phyloP scores from a whole-genome alignment of 306 rosid species.

The Rosa persica region DNA sequence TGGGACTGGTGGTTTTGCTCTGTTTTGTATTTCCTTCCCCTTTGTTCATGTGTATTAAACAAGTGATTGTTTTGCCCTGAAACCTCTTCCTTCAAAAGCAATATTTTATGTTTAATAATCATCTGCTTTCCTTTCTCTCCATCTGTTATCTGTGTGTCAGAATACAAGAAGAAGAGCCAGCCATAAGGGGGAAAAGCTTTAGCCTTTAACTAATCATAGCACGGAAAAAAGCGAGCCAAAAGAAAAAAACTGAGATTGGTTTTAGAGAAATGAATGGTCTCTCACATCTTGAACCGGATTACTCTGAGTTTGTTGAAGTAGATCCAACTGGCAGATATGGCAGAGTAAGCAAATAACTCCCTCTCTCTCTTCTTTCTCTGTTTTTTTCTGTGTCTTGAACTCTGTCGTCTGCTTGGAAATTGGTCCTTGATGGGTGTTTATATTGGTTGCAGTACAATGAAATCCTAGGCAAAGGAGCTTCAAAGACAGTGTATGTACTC shows the following conservation, averaged over 20 bases:
- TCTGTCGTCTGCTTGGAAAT: background rate
- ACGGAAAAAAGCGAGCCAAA: constrained; percentile 10
- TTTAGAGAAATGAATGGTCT: constrained; percentile 55
- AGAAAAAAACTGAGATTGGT: background rate
- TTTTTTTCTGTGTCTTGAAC: background rate
- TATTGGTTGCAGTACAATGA: constrained; percentile 72
- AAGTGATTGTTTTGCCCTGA: background rate
- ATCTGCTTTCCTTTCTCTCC: constrained; percentile 9
- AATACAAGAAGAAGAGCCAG: constrained; percentile 28
- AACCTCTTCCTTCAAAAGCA: background rate
- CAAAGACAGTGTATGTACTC: constrained; percentile 81
- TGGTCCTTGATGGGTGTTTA: constrained; percentile 21
- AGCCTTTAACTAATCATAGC: background rate
- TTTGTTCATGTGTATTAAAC: background rate
- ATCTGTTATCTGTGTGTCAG: constrained; percentile 38
- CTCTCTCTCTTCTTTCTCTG: constrained; percentile 11
- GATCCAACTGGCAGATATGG: constrained; percentile 99
- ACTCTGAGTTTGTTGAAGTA: constrained; percentile 72
- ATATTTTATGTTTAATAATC: background rate
- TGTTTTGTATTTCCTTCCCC: constrained; percentile 14
- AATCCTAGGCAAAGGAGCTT: constrained; percentile 96
- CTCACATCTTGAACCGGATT: constrained; percentile 53
- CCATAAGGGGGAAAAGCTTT: constrained; percentile 14
- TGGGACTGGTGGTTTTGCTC: constrained; percentile 39
- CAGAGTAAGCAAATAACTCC: constrained; percentile 51